A percentile compares a stretch with the other conserved stretches of the same genome.
Conservation (phyloP, 768 basidiomycete genomes). For the Auricularia sp. region DNA sequence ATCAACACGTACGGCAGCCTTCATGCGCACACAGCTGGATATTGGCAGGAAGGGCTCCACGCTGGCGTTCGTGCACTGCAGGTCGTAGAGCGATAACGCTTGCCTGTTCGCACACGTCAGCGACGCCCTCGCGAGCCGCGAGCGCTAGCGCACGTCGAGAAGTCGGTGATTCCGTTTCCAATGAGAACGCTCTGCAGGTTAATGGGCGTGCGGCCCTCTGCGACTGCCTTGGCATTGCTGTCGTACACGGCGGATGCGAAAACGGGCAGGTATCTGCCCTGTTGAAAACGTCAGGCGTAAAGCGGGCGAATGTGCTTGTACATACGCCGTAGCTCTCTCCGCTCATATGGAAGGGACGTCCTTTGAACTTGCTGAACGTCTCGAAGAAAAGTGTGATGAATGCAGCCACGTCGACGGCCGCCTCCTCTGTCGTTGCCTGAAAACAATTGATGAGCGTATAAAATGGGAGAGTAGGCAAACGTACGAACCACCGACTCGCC, state of each 20-base stretch:
- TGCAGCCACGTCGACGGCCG: slow-evolving; percentile 57
- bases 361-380: slow-evolving; percentile 58
- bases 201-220: slow-evolving; percentile 19
- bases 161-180: slow-evolving; percentile 25
- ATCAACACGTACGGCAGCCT: neutral
- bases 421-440: slow-evolving; percentile 44
- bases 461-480: neutral
- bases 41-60: slow-evolving; percentile 6
- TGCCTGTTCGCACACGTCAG: slow-evolving; percentile 1
- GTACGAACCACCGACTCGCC: slow-evolving; percentile 12
- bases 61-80: slow-evolving; percentile 7
- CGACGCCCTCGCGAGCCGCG: neutral
- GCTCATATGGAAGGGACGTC: slow-evolving; percentile 54
- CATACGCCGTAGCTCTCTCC: slow-evolving; percentile 47
- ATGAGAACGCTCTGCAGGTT: slow-evolving; percentile 1
- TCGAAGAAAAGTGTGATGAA: slow-evolving; percentile 69
- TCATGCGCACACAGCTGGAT: neutral
- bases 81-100: slow-evolving; percentile 7
- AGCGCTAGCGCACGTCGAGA: neutral
- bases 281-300: neutral
- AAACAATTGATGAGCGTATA: neutral
- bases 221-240: slow-evolving; percentile 19
- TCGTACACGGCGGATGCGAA: slow-evolving; percentile 26
- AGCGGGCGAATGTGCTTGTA: neutral
- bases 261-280: slow-evolving; percentile 14